These are phyloP conservation scores for Dipsacomyces acuminosporus DNA, from an alignment of 371 early-diverging fungal genomes.

Conservation along the genomic window DNA sequence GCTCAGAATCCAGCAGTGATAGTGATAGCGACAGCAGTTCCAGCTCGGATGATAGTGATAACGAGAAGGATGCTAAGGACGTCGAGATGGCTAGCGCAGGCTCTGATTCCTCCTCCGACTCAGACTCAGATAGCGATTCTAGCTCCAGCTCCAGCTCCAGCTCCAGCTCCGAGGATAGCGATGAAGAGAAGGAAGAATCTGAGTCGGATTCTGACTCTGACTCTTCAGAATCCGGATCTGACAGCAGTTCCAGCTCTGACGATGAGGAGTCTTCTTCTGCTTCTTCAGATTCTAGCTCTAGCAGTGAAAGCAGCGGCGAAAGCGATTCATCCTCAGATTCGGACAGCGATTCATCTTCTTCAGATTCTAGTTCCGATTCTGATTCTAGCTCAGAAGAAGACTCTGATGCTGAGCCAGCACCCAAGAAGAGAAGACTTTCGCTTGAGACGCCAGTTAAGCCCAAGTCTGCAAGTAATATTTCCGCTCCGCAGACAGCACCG, in stretches of 20 bases:
- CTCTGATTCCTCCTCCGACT: constrained; percentile 1
- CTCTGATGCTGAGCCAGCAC: constrained; percentile 4
- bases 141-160: constrained; percentile 38
- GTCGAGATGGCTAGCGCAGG: no score
- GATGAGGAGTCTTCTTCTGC: constrained; percentile 6
- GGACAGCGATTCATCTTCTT: constrained; percentile 13
- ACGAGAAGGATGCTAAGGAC: no score
- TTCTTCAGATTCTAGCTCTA: constrained; percentile 12
- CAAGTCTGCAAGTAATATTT: constrained; percentile 22
- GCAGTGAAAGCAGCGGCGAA: constrained; percentile 24
- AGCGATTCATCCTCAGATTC: constrained; percentile 17
- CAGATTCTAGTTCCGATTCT: constrained; percentile 34
- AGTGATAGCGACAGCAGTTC: no score
- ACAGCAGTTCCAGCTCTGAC: constrained; percentile 29
- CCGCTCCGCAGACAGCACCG: constrained; percentile 25
- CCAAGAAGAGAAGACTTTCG: constrained; percentile 34
- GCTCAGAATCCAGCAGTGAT: no score
- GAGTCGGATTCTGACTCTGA: constrained; percentile 16
- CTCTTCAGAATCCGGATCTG: constrained; percentile 20
- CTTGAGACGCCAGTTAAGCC: constrained; percentile 28
- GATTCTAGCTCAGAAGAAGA: constrained; percentile 14
- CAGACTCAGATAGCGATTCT: constrained; percentile 9
- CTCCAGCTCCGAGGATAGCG: constrained; percentile 16
- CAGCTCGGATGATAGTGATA: no score
- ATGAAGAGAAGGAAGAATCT: constrained; percentile 11